Conservation (phyloP, 345 rosid species). For the Euphorbia tirucalli region DNA sequence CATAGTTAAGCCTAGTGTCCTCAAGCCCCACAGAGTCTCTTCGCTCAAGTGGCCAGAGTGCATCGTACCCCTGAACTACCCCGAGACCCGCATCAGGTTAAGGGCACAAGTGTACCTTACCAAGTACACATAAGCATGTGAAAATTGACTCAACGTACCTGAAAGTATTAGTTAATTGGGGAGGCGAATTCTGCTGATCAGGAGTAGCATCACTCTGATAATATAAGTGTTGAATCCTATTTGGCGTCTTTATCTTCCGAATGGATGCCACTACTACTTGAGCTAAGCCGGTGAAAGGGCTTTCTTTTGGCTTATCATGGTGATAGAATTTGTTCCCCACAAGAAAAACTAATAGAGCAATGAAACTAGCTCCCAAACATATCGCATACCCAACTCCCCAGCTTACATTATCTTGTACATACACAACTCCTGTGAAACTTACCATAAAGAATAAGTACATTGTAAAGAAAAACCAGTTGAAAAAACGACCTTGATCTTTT, state of each 20-base stretch:
- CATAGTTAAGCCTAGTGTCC: too few relatives aligned
- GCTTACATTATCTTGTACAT: slow-evolving; percentile 42
- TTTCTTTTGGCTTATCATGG: background rate
- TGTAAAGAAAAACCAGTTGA: slow-evolving; percentile 46
- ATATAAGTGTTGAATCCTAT: slow-evolving; percentile 35
- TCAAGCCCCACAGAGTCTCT: too few relatives aligned
- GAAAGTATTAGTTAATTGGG: too few relatives aligned
- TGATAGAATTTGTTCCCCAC: slow-evolving; percentile 38
- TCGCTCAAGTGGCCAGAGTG: too few relatives aligned
- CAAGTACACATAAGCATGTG: too few relatives aligned
- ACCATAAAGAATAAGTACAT: slow-evolving; percentile 20
- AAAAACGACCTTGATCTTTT: slow-evolving; percentile 40
- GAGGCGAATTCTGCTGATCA: background rate
- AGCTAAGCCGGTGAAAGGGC: too few relatives aligned
- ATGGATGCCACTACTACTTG: too few relatives aligned
- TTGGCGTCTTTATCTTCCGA: too few relatives aligned
- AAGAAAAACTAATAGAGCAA: slow-evolving; percentile 35
- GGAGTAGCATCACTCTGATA: background rate
- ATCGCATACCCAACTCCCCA: slow-evolving; percentile 57
- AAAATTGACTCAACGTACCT: too few relatives aligned
- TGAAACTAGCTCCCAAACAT: slow-evolving; percentile 25
- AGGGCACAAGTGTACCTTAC: too few relatives aligned
- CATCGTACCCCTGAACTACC: too few relatives aligned
- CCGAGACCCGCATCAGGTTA: too few relatives aligned
- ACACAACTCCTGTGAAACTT: slow-evolving; percentile 35